phyloP scores from a whole-genome alignment of 2,329 filamentous ascomycete species.

The Aspergillus quadricinctus region DNA sequence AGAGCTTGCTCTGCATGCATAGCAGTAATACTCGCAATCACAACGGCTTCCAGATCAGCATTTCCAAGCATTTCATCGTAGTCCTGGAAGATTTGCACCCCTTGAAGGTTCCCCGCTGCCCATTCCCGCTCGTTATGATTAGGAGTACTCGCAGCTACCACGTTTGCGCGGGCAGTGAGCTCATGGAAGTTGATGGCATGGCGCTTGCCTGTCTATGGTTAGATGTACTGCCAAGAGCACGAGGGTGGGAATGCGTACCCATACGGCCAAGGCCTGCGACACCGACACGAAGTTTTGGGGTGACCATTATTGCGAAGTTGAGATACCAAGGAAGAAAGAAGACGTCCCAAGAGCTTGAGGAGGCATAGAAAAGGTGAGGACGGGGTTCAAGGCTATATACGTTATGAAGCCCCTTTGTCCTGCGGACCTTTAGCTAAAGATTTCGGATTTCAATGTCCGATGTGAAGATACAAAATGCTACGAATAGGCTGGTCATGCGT shows the following conservation, averaged over 20 bases:
- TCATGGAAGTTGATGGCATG: slow-evolving; percentile 49
- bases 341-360: too few species aligned
- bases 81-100: slow-evolving; percentile 50
- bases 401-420: too few species aligned
- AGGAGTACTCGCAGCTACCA: slow-evolving; percentile 48
- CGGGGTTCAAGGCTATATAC: too few species aligned
- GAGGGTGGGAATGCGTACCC: slow-evolving; percentile 7
- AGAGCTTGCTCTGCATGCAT: slow-evolving; percentile 56
- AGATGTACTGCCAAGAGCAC: too few species aligned
- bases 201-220: slow-evolving; percentile 32
- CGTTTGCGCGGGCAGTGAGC: slow-evolving; percentile 45
- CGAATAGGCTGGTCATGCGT: too few species aligned
- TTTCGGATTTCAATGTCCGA: too few species aligned
- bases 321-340: too few species aligned
- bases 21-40: slow-evolving; percentile 52
- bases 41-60: slow-evolving; percentile 51
- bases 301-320: slow-evolving; percentile 16
- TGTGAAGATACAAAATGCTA: too few species aligned
- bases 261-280: slow-evolving; percentile 50
- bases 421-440: too few species aligned
- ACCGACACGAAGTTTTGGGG: slow-evolving; percentile 40
- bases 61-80: slow-evolving; percentile 57
- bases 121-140: slow-evolving; percentile 46
- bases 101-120: slow-evolving; percentile 49
- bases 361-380: too few species aligned